Conservation (phyloP, 345 rosid genomes). For the Salix koriyanagi region DNA sequence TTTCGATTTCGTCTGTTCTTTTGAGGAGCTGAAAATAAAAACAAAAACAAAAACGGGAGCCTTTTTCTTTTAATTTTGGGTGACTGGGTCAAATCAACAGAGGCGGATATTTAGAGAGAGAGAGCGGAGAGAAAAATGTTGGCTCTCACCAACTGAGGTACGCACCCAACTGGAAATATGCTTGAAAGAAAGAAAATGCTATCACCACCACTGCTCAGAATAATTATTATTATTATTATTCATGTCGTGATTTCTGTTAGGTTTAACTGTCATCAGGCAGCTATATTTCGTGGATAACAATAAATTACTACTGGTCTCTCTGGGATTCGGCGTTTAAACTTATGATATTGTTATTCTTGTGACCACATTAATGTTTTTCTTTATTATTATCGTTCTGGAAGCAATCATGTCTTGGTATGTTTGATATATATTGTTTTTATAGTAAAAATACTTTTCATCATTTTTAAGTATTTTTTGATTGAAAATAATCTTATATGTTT, state of each 20-base stretch:
- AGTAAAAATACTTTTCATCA: too few relatives aligned
- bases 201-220: too few relatives aligned
- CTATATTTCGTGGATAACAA: not conserved
- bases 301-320: not conserved
- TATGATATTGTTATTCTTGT: not conserved
- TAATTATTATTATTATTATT: not conserved
- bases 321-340: not conserved
- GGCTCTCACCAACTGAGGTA: not conserved
- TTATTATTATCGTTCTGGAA: not conserved
- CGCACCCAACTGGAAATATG: not conserved
- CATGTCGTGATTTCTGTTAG: slow-evolving; percentile 3
- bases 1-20: not conserved
- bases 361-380: not conserved
- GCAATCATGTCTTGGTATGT: not conserved
- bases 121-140: not conserved
- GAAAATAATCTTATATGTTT: too few relatives aligned
- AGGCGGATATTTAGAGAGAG: slow-evolving; percentile 5
- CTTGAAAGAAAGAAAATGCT: not conserved
- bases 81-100: slow-evolving; percentile 11
- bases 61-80: not conserved
- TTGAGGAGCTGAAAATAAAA: not conserved
- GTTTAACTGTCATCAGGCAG: slow-evolving; percentile 12
- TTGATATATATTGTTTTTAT: too few relatives aligned
- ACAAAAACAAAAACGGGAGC: not conserved
- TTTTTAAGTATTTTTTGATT: too few relatives aligned